These are phyloP conservation scores for Eimeria necatrix DNA, from an alignment of 169 alveolate genomes.

Conservation along the genomic window DNA sequence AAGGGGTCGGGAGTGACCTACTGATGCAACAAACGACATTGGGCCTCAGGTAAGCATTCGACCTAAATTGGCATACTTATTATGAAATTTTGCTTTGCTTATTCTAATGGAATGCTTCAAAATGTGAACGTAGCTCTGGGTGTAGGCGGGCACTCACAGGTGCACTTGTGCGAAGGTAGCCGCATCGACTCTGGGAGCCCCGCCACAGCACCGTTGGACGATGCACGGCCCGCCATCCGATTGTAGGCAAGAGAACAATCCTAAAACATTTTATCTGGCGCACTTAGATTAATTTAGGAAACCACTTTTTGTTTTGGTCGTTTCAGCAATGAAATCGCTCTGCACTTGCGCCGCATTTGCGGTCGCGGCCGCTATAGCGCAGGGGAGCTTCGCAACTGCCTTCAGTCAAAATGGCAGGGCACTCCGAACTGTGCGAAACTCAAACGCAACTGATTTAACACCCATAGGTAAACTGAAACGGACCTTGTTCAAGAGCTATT, in stretches of 20 bases:
- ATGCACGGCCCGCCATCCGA: not conserved
- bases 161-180: conserved; percentile 37
- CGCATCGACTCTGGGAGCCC: conserved; percentile 42
- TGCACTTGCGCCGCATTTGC: conserved; percentile 67
- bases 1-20: too few relatives aligned
- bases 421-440: not conserved
- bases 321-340: conserved; percentile 53
- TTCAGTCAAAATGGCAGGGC: not conserved
- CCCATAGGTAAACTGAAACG: not conserved
- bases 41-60: too few relatives aligned
- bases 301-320: not conserved
- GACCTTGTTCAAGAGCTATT: not conserved
- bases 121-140: not conserved
- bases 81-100: too few relatives aligned
- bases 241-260: not conserved
- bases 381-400: conserved; percentile 33
- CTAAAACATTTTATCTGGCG: not conserved
- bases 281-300: not conserved
- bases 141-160: not conserved
- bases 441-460: not conserved
- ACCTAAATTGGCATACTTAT: too few relatives aligned
- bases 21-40: too few relatives aligned
- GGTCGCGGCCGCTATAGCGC: conserved; percentile 65
- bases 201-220: conserved; percentile 45
- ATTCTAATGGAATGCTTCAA: not conserved